phyloP scores from a whole-genome alignment of 495 filamentous ascomycete genomes.

The Achaetomiella virescens region DNA sequence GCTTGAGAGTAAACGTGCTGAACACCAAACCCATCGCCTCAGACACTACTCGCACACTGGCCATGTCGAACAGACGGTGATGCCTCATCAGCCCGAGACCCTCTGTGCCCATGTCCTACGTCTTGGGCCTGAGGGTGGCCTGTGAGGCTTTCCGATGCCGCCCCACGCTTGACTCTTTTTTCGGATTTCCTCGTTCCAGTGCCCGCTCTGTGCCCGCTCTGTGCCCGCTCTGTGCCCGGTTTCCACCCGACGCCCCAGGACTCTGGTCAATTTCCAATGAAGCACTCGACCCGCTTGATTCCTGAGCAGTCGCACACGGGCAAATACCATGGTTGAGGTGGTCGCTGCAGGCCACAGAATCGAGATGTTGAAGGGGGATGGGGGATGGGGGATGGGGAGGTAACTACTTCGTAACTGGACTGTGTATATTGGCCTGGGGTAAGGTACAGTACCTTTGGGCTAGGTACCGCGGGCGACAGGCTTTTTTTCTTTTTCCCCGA shows the following conservation, averaged over 20 bases:
- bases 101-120: neutral
- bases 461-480: constrained; percentile 13
- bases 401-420: neutral
- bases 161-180: too few relatives aligned
- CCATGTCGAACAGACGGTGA: too few relatives aligned
- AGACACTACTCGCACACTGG: neutral
- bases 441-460: constrained; percentile 17
- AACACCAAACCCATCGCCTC: neutral
- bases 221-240: too few relatives aligned
- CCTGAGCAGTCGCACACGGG: constrained; percentile 14
- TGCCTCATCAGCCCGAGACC: too few relatives aligned
- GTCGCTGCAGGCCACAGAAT: constrained; percentile 16
- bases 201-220: too few relatives aligned
- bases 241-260: too few relatives aligned
- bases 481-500: constrained; percentile 18
- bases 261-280: too few relatives aligned
- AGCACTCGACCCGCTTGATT: neutral
- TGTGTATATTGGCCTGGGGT: neutral
- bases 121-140: neutral
- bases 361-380: neutral
- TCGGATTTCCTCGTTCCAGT: too few relatives aligned
- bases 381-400: neutral
- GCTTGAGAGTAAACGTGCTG: neutral
- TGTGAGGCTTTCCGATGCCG: neutral
- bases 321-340: constrained; percentile 6